Evolutionary conservation across 2,329 filamentous ascomycete species (phyloP).

Genomic region (Trichophyton schoenleinii): DNA sequence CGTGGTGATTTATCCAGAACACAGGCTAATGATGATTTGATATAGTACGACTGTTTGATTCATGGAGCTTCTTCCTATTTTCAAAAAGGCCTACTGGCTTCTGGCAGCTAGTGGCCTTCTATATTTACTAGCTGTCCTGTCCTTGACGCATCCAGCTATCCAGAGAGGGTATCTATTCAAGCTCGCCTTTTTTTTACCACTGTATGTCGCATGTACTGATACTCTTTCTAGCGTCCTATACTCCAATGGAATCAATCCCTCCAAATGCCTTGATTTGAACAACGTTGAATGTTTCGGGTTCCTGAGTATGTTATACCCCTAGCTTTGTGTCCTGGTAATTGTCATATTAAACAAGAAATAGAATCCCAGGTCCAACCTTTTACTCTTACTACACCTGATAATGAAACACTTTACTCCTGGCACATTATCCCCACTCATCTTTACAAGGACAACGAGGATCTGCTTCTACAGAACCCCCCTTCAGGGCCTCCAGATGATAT

Average conservation of each 20-base stretch:
- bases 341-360: constrained; percentile 25
- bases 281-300: constrained; percentile 76
- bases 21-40: background rate
- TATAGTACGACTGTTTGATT: background rate
- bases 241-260: constrained; percentile 63
- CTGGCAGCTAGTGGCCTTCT: constrained; percentile 48
- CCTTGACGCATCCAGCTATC: constrained; percentile 55
- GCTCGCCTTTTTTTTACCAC: background rate
- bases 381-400: constrained; percentile 59
- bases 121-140: constrained; percentile 54
- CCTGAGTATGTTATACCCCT: constrained; percentile 47
- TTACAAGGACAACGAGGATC: constrained; percentile 58
- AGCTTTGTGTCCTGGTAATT: background rate
- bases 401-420: constrained; percentile 74
- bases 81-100: constrained; percentile 43
- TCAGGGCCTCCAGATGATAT: constrained; percentile 42
- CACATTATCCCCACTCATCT: constrained; percentile 71
- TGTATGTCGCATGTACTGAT: background rate
- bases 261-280: constrained; percentile 59
- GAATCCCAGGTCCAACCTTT: constrained; percentile 85
- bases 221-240: constrained; percentile 57
- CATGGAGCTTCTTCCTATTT: constrained; percentile 33
- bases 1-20: background rate
- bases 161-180: constrained; percentile 60
- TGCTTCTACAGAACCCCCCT: constrained; percentile 42